A percentile compares a stretch with the other conserved stretches of the same genome.
Conservation (phyloP, 2,329 filamentous ascomycete species). For the Diaporthe aspalathi region DNA sequence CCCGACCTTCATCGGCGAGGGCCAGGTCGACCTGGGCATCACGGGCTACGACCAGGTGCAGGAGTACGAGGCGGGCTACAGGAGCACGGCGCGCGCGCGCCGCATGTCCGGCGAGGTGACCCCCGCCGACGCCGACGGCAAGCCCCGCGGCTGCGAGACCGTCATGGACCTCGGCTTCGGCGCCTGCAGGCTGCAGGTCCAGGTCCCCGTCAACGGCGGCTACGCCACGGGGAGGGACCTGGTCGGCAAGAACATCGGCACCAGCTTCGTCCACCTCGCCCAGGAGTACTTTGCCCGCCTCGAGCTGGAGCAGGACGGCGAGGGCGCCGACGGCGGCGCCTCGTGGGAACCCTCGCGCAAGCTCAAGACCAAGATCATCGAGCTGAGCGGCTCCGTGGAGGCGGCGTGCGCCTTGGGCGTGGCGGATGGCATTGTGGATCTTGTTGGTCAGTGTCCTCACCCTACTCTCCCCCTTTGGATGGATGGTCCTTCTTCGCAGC, state of each 20-base stretch:
- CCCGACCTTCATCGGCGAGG: constrained; percentile 96
- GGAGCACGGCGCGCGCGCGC: constrained; percentile 59
- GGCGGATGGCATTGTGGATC: constrained; percentile 95
- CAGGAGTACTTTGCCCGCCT: constrained; percentile 85
- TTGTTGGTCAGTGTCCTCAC: constrained; percentile 79
- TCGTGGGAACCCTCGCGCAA: constrained; percentile 55
- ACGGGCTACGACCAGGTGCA: constrained; percentile 93
- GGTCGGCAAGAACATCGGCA: constrained; percentile 92
- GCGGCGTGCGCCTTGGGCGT: constrained; percentile 95
- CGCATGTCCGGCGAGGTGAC: constrained; percentile 60
- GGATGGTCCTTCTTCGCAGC: too few species aligned
- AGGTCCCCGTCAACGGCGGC: constrained; percentile 87
- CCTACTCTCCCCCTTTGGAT: neutral
- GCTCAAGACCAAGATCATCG: constrained; percentile 88
- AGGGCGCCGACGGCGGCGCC: constrained; percentile 51
- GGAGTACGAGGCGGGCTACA: constrained; percentile 81
- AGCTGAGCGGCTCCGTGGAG: constrained; percentile 95
- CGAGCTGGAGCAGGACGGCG: constrained; percentile 66
- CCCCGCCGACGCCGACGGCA: constrained; percentile 56
- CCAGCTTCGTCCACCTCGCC: constrained; percentile 90
- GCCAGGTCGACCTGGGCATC: constrained; percentile 92
- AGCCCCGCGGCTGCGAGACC: constrained; percentile 77
- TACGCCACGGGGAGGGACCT: constrained; percentile 79
- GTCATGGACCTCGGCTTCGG: constrained; percentile 93
- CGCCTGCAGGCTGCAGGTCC: constrained; percentile 92